Evolutionary conservation across 2,329 filamentous ascomycete species (phyloP), one percentile per base, ranked within the genome.

Genomic region (Pyrenochaeta sp.): DNA sequence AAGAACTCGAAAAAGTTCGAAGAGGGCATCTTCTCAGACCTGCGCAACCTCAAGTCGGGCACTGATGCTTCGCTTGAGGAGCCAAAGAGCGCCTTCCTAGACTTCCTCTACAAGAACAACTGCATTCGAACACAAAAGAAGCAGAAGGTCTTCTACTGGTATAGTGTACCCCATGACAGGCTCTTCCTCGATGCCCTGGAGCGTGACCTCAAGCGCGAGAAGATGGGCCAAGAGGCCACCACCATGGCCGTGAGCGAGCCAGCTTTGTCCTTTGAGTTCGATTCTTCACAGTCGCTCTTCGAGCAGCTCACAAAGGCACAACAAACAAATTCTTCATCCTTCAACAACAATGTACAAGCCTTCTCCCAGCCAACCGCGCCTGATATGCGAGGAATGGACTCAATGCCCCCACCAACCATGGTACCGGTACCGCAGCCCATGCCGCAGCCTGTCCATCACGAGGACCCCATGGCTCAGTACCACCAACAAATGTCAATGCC

Each of bases 1-100:
- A 97, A 96, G 82, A 99, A 99, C 80, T 95, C 93, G 27, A 99
- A 99, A 80, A 99, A 99, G 76, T 99, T 99, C 69, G 94, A 99
- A 75, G 94, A 99, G 75, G 94, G 94, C 61, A 97, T 99, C 75
- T 99, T 99, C 76, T 99, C 94, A 29, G 94, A 99, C 72, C 79
- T 99, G 71, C 89, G 94, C 74, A 99, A 99, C 73, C 83, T 99
- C 60, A 99, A 99, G 77, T 96, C 94, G 17, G 94, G 94, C 56
- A 97, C 93, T 63, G 94, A 99, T 79, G 94, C 94, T 35, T 96
- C 94, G 28, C 85, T 99, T 48, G 94, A 99, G 76, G 94, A 99
- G 79, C 94, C 94, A 42, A 99, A 99, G 82, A 97, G 93, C 76
- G 87, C 89, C 2, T 99, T 99, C 77, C 83, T 99, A 51, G 94